Evolutionary conservation across 2,329 filamentous ascomycete genomes (phyloP), one percentile per base, ranked within the genome.

Genomic region (Ceratocystis destructans): DNA sequence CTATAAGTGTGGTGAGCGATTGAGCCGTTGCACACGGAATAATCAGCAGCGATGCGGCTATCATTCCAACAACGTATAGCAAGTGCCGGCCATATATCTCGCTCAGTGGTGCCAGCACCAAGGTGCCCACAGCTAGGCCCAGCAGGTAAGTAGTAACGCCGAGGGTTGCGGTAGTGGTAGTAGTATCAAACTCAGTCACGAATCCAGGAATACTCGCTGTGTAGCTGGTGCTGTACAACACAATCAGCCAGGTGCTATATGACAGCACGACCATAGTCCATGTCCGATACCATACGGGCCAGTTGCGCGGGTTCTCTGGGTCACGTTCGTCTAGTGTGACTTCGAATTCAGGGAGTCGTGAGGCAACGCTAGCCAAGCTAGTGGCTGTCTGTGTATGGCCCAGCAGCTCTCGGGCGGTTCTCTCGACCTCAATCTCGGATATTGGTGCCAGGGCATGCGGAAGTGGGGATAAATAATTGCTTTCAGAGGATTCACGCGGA

Each of bases 91-190:
- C 87, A 70, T 83, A 88, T 71, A 90, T 80, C 75, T 90, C 87
- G 69, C 82, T 85, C 63, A 93, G 75, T 0, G 90, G 89, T 0
- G 90, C 90, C 53, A 91, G 79, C 37, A 94, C 76, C 67, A 94
- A 76, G 44, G 83, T 86, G 0, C 90, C 90, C 1, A 80, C 74
- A 0, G 88, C 89, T 61, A 94, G 79, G 4, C 90, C 90, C 28
- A 90, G 73, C 7, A 94, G 79, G 72, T 94, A 95, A 0, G 87
- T 86, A 0, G 90, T 94, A 57, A 95, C 78, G 4, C 90, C 90
- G 2, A 94, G 77, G 0, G 89, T 88, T 0, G 86, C 81, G n/a
- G 87, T 74, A 0, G 83, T 84, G 44, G 83, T 79, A 15, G 77
- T 72, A 20, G 84, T 78, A 46, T 79, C 75, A 70, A 90, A 93